Evolutionary conservation across 148 eudicot species (phyloP).

Genomic region (Limonium bicolor): DNA sequence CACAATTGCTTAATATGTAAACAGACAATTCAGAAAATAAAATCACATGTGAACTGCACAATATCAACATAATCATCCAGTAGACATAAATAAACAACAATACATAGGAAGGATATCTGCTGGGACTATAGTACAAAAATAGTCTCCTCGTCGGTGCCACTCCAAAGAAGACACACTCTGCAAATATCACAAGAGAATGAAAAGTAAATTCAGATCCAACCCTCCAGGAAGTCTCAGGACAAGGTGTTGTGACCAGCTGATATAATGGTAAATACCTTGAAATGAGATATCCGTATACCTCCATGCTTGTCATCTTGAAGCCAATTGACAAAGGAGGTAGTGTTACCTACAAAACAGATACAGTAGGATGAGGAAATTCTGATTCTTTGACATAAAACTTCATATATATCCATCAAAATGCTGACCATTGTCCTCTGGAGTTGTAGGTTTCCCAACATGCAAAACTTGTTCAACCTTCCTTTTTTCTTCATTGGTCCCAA

Average conservation of each 20-base stretch:
- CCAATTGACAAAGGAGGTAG: slow-evolving; percentile 49
- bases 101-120: slow-evolving; percentile 74
- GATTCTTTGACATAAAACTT: not conserved
- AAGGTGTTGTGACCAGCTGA: too few relatives aligned
- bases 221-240: too few relatives aligned
- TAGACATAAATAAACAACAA: too few relatives aligned
- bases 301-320: slow-evolving; percentile 47
- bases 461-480: slow-evolving; percentile 51
- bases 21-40: too few relatives aligned
- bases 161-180: slow-evolving; percentile 86
- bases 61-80: too few relatives aligned
- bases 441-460: slow-evolving; percentile 21
- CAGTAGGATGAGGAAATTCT: not conserved
- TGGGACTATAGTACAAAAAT: slow-evolving; percentile 78
- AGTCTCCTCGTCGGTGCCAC: slow-evolving; percentile 99
- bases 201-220: too few relatives aligned
- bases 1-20: too few relatives aligned
- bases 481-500: slow-evolving; percentile 63
- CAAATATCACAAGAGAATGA: slow-evolving; percentile 9
- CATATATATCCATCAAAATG: slow-evolving; percentile 2
- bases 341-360: not conserved
- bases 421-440: slow-evolving; percentile 61
- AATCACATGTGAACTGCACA: too few relatives aligned
- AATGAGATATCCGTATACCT: slow-evolving; percentile 64
- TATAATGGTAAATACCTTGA: slow-evolving; percentile 72